phyloP scores from a whole-genome alignment of 2,329 filamentous ascomycete genomes.

The Chaetothyriales sp. region DNA sequence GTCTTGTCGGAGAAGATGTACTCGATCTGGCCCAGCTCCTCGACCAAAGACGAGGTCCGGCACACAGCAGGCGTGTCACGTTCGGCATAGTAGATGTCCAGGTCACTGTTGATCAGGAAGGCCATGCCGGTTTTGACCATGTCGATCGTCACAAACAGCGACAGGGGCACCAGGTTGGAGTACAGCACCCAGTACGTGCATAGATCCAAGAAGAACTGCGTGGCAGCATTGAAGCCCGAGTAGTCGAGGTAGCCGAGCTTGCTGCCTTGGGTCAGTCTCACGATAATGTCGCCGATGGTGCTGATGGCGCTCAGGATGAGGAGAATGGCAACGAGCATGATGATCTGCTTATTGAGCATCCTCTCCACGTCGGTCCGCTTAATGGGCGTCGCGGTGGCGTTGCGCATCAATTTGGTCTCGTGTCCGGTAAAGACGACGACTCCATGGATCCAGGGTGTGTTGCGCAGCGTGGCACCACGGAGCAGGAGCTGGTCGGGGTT shows the following conservation, averaged over 20 bases:
- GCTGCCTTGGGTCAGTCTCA: slow-evolving; percentile 49
- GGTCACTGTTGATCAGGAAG: slow-evolving; percentile 92
- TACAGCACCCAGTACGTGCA: slow-evolving; percentile 98
- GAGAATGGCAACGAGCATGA: slow-evolving; percentile 76
- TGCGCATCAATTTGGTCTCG: slow-evolving; percentile 97
- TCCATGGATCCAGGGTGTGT: slow-evolving; percentile 94
- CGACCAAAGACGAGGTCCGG: slow-evolving; percentile 87
- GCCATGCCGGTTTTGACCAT: slow-evolving; percentile 97
- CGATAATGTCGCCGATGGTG: slow-evolving; percentile 78
- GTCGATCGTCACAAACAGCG: slow-evolving; percentile 92
- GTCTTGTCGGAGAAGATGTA: slow-evolving; percentile 99
- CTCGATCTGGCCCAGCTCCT: slow-evolving; percentile 94
- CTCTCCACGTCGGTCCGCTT: slow-evolving; percentile 93
- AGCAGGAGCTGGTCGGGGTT: slow-evolving; percentile 87
- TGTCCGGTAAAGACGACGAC: slow-evolving; percentile 95
- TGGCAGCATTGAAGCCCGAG: slow-evolving; percentile 49
- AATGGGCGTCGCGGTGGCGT: slow-evolving; percentile 91
- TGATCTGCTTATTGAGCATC: slow-evolving; percentile 83
- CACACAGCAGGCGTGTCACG: slow-evolving; percentile 93
- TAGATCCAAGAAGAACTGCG: slow-evolving; percentile 83
- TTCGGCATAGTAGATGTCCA: slow-evolving; percentile 95
- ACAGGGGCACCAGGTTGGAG: slow-evolving; percentile 91
- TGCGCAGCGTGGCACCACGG: slow-evolving; percentile 82
- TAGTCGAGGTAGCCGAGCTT: slow-evolving; percentile 61
- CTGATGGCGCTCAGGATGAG: slow-evolving; percentile 75